Base-by-base conservation (phyloP, 805 yeast species). In the Saccharomycopsis guyanensis region DNA sequence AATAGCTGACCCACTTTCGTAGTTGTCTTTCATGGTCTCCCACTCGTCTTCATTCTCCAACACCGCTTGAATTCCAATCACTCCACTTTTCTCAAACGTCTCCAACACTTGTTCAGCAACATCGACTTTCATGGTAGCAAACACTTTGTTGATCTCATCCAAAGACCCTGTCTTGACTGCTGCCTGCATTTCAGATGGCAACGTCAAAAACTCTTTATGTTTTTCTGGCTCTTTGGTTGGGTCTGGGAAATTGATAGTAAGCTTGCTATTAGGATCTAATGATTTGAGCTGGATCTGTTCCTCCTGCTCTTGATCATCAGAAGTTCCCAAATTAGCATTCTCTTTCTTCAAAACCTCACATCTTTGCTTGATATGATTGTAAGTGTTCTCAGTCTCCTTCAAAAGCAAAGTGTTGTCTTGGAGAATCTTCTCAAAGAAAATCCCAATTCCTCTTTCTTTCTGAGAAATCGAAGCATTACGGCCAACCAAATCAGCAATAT, bases 231-330 rank as follows among this genome's bases (percentile, higher is more conserved):
- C 75, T 36, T 64, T 67, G 0, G 65, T 65, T 44, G 75, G 77
- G 18, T 61, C 66, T 4, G 96, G 96, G 13, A 86, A 65, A 48
- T 71, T 73, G 12, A 91, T 86, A 40, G 76, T 71, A 38, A 91
- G 70, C 61, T 82, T 80, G 1, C 88, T 76, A 49, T 80, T 73
- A 36, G 93, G 95, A 63, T 91, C 97, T 49, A 89, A 73, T 0
- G 96, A 78, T 59, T 85, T 85, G 59, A 91, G 70, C 65, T 91
- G 98, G 54, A 91, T 88, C 39, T 78, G 89, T 34, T 63, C 75
- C 24, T 63, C 68, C 37, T 54, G 65, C 15, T 47, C 59, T 18
- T 51, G 54, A 31, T 60, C 72, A 8, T 56, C 65, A 5, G 22
- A 5, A 6, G 39, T 10, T 8, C 54, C 63, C 4, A 51, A 53